A percentile compares a stretch with the other conserved stretches of the same genome.
Conservation (phyloP, 2,329 filamentous ascomycete genomes). For the Hypocreales sp. region DNA sequence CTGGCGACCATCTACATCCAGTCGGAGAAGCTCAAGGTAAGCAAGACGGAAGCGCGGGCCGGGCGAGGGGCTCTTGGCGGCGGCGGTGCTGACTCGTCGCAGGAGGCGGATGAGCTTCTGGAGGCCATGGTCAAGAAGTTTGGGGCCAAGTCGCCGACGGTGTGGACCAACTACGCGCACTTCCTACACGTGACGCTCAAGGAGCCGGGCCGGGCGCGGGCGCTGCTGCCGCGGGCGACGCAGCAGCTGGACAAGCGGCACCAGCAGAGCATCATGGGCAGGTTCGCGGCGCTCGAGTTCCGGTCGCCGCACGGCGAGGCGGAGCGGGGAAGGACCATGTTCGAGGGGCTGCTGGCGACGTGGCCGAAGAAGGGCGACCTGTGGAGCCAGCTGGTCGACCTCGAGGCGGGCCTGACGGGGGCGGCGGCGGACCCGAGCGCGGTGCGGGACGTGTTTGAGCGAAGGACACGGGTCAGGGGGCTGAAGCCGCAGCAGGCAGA, state of each 20-base stretch:
- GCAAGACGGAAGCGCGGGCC: no score
- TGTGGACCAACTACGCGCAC: conserved; percentile 91
- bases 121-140: conserved; percentile 79
- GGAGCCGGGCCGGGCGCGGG: conserved; percentile 58
- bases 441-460: conserved; percentile 67
- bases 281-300: conserved; percentile 89
- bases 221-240: conserved; percentile 66
- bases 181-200: conserved; percentile 68
- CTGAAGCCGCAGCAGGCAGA: conserved; percentile 73
- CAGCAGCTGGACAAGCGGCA: conserved; percentile 62
- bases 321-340: conserved; percentile 87
- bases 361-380: conserved; percentile 84
- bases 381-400: conserved; percentile 82
- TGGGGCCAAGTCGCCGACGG: conserved; percentile 59
- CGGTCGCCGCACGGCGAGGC: conserved; percentile 65
- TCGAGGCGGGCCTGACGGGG: conserved; percentile 53
- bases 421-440: conserved; percentile 34
- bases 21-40: conserved; percentile 69
- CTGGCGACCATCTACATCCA: conserved; percentile 92
- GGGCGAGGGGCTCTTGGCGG: no score
- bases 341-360: conserved; percentile 70
- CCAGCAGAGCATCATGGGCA: conserved; percentile 56
- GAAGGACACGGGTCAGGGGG: conserved; percentile 51
- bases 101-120: conserved; percentile 85
- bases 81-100: conserved; percentile 17